Conservation (phyloP, 176 grass and related monocot genomes). For the Microstegium vimineum region DNA sequence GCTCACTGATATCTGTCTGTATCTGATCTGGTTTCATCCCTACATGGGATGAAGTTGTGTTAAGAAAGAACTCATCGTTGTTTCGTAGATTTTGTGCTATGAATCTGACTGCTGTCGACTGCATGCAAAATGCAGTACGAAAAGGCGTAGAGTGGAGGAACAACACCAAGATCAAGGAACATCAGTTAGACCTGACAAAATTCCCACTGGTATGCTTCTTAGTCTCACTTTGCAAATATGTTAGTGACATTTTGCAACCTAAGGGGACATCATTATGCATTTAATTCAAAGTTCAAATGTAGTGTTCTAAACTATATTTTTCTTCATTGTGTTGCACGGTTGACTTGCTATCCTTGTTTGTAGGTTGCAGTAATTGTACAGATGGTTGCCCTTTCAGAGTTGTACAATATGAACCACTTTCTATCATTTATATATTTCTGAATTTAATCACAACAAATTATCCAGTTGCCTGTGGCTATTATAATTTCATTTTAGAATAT, state of each 20-base stretch:
- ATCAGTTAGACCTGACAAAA: constrained; percentile 8
- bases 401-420: not conserved
- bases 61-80: constrained; percentile 12
- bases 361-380: not conserved
- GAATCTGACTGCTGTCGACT: constrained; percentile 9
- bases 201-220: constrained; percentile 36
- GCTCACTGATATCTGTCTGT: too few species aligned
- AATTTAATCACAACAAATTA: not conserved
- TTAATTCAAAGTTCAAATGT: not conserved
- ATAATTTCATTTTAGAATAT: not conserved
- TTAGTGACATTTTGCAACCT: not conserved
- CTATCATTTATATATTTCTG: constrained; percentile 1
- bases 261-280: not conserved
- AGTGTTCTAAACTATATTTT: not conserved
- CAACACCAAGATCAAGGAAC: constrained; percentile 21
- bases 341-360: not conserved
- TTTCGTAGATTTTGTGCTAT: constrained; percentile 20
- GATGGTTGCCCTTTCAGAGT: not conserved
- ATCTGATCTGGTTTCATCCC: too few species aligned
- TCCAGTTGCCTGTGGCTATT: not conserved
- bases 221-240: constrained; percentile 12
- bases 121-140: constrained; percentile 45
- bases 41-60: not conserved
- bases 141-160: constrained; percentile 47
- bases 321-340: constrained; percentile 1